Conservation (phyloP, 2,329 filamentous ascomycete genomes). For the Cladosporium sp. region DNA sequence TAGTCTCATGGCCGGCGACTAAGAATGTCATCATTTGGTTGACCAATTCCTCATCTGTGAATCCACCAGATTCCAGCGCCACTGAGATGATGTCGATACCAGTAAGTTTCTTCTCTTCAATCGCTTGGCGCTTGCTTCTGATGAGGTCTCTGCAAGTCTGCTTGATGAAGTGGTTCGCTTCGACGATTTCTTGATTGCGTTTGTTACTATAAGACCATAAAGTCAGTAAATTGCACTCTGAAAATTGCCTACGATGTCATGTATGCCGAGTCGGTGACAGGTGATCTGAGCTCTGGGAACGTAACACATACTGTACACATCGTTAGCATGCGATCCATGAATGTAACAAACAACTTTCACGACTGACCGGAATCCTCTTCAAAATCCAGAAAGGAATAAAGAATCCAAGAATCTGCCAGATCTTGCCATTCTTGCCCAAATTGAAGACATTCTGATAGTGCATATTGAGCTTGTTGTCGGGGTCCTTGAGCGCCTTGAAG, state of each 20-base stretch:
- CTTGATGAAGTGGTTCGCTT: slow-evolving; percentile 62
- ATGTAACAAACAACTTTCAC: background rate
- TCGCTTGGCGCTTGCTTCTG: slow-evolving; percentile 64
- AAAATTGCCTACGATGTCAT: background rate
- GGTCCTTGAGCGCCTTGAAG: slow-evolving; percentile 55
- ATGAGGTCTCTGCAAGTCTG: slow-evolving; percentile 69
- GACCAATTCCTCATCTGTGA: slow-evolving; percentile 76
- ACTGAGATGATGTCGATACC: slow-evolving; percentile 76
- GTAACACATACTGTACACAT: background rate
- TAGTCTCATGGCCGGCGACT: slow-evolving; percentile 66
- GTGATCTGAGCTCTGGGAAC: background rate
- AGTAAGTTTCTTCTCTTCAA: slow-evolving; percentile 43
- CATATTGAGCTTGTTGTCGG: slow-evolving; percentile 54
- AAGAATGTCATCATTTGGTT: slow-evolving; percentile 75
- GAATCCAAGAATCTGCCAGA: slow-evolving; percentile 58
- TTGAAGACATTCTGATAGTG: slow-evolving; percentile 56
- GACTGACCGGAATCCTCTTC: slow-evolving; percentile 61
- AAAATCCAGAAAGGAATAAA: slow-evolving; percentile 59
- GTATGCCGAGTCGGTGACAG: background rate
- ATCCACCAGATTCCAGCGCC: slow-evolving; percentile 73
- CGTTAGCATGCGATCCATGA: background rate
- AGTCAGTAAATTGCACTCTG: background rate
- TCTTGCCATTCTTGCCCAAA: slow-evolving; percentile 51
- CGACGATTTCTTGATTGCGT: slow-evolving; percentile 65
- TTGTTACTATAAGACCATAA: slow-evolving; percentile 37